Percentiles rank a stretch among this genome's conserved stretches.
Conservation (phyloP, 345 rosid species). For the Hibiscus trionum region DNA sequence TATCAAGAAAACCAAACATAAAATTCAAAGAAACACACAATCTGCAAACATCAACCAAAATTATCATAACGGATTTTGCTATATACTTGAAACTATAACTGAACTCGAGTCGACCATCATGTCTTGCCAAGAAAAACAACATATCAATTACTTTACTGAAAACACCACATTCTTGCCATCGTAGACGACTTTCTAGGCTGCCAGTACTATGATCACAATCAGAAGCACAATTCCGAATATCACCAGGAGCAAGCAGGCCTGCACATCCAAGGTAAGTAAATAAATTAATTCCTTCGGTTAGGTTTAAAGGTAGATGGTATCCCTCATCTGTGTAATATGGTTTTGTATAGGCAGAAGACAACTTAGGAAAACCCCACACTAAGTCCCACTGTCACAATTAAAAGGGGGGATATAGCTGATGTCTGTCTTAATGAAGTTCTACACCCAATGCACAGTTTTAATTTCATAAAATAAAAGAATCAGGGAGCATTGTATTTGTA, state of each 20-base stretch:
- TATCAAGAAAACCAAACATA: not conserved
- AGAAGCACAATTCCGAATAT: slow-evolving; percentile 82
- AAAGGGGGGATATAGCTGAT: not conserved
- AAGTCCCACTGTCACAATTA: not conserved
- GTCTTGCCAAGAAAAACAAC: not conserved
- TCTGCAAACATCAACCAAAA: not conserved
- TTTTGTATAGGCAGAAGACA: not conserved
- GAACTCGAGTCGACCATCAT: not conserved
- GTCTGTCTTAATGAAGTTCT: not conserved
- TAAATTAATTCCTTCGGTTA: not conserved
- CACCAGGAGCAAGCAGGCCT: slow-evolving; percentile 88
- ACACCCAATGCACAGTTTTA: not conserved
- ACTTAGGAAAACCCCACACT: not conserved
- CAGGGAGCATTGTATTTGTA: not conserved
- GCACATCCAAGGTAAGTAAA: slow-evolving; percentile 12
- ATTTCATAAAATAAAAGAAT: not conserved
- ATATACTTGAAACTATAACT: not conserved
- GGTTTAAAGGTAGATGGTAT: not conserved
- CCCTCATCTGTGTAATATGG: too few relatives aligned
- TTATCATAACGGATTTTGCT: not conserved
- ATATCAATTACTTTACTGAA: not conserved
- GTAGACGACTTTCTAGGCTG: slow-evolving; percentile 28
- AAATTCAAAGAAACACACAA: too few relatives aligned
- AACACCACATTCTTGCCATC: not conserved
- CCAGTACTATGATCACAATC: slow-evolving; percentile 67